Percentiles rank a stretch among this genome's conserved stretches.
phyloP scores from a whole-genome alignment of 2,329 filamentous ascomycete genomes.

The Exophiala sp. region DNA sequence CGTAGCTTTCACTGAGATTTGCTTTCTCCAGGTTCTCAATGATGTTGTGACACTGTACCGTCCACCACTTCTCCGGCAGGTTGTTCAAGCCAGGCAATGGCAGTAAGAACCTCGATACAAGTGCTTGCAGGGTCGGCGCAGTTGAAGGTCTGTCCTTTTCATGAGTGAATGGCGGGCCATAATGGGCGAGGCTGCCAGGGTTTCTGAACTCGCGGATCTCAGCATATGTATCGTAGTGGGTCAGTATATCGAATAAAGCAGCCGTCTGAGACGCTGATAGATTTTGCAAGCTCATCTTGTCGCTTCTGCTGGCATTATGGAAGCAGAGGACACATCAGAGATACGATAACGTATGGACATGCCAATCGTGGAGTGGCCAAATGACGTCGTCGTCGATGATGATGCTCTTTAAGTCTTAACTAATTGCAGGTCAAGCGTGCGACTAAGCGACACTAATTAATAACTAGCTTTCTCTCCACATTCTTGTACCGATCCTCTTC shows the following conservation, averaged over 20 bases:
- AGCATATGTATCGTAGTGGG: constrained; percentile 53
- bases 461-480: too few relatives aligned
- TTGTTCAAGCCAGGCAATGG: constrained; percentile 64
- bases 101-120: constrained; percentile 64
- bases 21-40: constrained; percentile 62
- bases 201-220: constrained; percentile 72
- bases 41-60: constrained; percentile 57
- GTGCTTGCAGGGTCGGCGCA: constrained; percentile 64
- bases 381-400: too few relatives aligned
- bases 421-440: too few relatives aligned
- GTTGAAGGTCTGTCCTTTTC: constrained; percentile 42
- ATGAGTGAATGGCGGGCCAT: constrained; percentile 64
- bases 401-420: too few relatives aligned
- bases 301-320: background rate
- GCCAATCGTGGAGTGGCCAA: too few relatives aligned
- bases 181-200: constrained; percentile 60
- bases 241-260: constrained; percentile 54
- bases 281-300: constrained; percentile 18
- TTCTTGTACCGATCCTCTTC: too few relatives aligned
- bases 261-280: constrained; percentile 47
- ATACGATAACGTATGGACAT: too few relatives aligned
- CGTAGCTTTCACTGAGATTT: constrained; percentile 75
- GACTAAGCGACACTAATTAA: too few relatives aligned
- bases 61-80: constrained; percentile 64
- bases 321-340: background rate